These are phyloP conservation scores for Cryoendolithus antarcticus DNA, from an alignment of 2,329 filamentous ascomycete genomes.

Conservation along the genomic window DNA sequence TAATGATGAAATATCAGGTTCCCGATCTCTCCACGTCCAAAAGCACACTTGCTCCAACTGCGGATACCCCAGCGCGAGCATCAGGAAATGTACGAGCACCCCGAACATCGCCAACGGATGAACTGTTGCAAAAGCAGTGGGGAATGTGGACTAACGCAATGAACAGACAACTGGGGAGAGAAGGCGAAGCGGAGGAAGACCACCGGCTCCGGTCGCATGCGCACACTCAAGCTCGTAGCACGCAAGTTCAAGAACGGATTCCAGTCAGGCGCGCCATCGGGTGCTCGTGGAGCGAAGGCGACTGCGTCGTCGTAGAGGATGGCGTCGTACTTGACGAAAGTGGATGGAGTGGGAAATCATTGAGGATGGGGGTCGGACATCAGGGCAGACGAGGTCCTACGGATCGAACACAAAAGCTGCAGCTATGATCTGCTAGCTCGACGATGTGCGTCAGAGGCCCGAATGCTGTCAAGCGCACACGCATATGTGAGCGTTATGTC, in stretches of 20 bases:
- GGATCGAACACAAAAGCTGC: too few species aligned
- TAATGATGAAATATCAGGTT: constrained; percentile 44
- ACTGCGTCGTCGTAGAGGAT: constrained; percentile 3
- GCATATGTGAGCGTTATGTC: too few species aligned
- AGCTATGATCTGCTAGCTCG: too few species aligned
- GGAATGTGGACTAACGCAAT: constrained; percentile 5
- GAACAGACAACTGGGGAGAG: constrained; percentile 95
- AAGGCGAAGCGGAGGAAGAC: constrained; percentile 99
- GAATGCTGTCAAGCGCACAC: too few species aligned
- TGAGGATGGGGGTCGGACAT: too few species aligned
- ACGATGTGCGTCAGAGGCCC: too few species aligned
- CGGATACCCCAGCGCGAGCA: constrained; percentile 96
- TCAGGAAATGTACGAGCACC: constrained; percentile 87
- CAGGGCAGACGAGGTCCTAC: too few species aligned
- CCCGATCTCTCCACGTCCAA: constrained; percentile 97
- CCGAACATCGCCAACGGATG: constrained; percentile 68
- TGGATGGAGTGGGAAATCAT: too few species aligned
- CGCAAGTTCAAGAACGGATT: constrained; percentile 97
- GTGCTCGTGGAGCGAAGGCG: constrained; percentile 48
- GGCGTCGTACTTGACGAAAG: too few species aligned
- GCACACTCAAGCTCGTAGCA: constrained; percentile 83
- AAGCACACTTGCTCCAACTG: constrained; percentile 96
- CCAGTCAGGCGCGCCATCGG: constrained; percentile 79
- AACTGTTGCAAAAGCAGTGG: constrained; percentile 3
- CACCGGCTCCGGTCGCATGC: constrained; percentile 90